Evolutionary conservation across 345 rosid species (phyloP).

Genomic region (Angophora floribunda): DNA sequence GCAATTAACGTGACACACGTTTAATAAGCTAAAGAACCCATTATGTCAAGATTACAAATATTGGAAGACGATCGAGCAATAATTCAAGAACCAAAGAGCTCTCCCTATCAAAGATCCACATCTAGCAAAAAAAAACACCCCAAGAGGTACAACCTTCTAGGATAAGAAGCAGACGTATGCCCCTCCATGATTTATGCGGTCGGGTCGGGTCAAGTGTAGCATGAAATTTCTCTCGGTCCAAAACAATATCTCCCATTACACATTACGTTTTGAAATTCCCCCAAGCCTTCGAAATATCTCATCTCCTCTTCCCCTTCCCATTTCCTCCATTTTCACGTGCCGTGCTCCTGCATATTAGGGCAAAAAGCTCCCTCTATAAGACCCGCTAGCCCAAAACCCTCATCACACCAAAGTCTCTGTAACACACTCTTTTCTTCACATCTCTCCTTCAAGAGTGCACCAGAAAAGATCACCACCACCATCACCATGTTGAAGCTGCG

Average conservation of each 20-base stretch:
- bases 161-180: neutral
- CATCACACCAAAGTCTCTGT: neutral
- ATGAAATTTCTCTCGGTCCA: neutral
- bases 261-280: neutral
- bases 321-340: neutral
- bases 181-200: neutral
- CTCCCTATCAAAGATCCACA: neutral
- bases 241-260: neutral
- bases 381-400: neutral
- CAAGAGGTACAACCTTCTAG: neutral
- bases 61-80: neutral
- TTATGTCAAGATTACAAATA: neutral
- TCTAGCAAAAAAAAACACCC: neutral
- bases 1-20: neutral
- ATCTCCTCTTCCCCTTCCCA: neutral
- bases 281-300: neutral
- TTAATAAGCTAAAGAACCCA: neutral
- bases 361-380: neutral
- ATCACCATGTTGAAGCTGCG: conserved; percentile 22
- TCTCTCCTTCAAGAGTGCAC: too few relatives aligned
- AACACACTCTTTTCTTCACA: neutral
- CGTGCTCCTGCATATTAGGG: neutral
- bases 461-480: neutral
- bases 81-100: neutral
- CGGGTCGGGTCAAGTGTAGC: neutral